These are phyloP conservation scores for Syzygium syzygioides DNA, from an alignment of 441 rosid genomes.

Conservation along the genomic window DNA sequence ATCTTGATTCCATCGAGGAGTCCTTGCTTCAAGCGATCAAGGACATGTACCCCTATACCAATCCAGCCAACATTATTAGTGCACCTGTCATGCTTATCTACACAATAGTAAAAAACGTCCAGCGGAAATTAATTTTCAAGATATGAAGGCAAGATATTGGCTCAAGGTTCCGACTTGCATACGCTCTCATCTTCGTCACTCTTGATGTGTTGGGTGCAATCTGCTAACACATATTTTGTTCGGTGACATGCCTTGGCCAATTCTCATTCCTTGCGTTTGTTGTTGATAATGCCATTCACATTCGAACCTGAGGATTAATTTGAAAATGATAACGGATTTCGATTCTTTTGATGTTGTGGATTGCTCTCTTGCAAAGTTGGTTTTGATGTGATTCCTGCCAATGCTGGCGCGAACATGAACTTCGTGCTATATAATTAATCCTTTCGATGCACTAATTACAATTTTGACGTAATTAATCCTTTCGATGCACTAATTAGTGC, in stretches of 20 bases:
- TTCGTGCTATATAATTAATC: not conserved
- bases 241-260: not conserved
- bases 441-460: not conserved
- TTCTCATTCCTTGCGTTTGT: fast-evolving
- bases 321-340: not conserved
- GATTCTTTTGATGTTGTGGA: not conserved
- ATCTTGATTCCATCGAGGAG: not conserved
- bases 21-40: not conserved
- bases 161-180: not conserved
- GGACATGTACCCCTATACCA: not conserved
- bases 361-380: not conserved
- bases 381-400: not conserved
- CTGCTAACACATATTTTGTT: no score
- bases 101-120: not conserved
- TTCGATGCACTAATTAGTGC: not conserved
- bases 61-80: not conserved
- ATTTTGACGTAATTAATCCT: not conserved
- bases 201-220: not conserved
- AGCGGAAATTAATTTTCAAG: not conserved
- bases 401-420: not conserved
- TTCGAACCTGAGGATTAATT: not conserved
- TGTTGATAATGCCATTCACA: not conserved
- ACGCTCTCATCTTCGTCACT: not conserved
- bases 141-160: not conserved
- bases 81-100: not conserved